Percentiles rank a stretch among this genome's conserved stretches.
phyloP scores from a whole-genome alignment of 768 basidiomycete species.

The Harrya chromipes region DNA sequence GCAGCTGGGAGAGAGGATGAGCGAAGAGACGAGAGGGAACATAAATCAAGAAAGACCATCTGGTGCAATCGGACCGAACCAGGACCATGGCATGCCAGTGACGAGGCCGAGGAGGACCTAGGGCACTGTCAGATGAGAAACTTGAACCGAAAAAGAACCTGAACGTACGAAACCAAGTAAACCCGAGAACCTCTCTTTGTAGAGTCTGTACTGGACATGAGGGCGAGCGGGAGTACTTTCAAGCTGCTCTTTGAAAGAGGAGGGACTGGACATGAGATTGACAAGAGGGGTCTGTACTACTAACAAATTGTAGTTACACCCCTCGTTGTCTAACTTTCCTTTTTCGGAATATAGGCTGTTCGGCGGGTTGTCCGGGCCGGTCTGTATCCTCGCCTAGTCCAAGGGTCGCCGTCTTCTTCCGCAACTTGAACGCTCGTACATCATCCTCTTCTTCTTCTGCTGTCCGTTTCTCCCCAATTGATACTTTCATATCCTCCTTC shows the following conservation, averaged over 20 bases:
- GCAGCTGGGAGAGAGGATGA: constrained; percentile 41
- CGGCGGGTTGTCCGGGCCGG: constrained; percentile 6
- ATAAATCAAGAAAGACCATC: constrained; percentile 41
- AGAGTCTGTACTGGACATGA: constrained; percentile 50
- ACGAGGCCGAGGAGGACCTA: constrained; percentile 63
- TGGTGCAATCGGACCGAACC: constrained; percentile 84
- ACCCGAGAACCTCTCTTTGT: constrained; percentile 67
- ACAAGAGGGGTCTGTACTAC: no score
- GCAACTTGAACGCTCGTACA: constrained; percentile 59
- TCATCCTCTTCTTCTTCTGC: constrained; percentile 47
- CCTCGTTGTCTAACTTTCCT: constrained; percentile 1
- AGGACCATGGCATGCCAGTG: constrained; percentile 67
- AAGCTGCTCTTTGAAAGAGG: no score
- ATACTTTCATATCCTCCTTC: not conserved
- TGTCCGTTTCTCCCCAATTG: constrained; percentile 33
- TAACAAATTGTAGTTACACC: not conserved
- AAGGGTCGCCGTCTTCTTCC: constrained; percentile 52
- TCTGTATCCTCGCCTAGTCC: constrained; percentile 57
- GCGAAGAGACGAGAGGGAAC: not conserved
- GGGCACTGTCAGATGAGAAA: not conserved
- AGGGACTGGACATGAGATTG: no score
- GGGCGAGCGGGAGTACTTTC: not conserved
- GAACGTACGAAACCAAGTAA: constrained; percentile 54
- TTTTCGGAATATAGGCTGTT: constrained; percentile 22
- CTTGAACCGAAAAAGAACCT: no score